phyloP scores from a whole-genome alignment of 495 filamentous ascomycete species.

The Penicillium waksmanii region DNA sequence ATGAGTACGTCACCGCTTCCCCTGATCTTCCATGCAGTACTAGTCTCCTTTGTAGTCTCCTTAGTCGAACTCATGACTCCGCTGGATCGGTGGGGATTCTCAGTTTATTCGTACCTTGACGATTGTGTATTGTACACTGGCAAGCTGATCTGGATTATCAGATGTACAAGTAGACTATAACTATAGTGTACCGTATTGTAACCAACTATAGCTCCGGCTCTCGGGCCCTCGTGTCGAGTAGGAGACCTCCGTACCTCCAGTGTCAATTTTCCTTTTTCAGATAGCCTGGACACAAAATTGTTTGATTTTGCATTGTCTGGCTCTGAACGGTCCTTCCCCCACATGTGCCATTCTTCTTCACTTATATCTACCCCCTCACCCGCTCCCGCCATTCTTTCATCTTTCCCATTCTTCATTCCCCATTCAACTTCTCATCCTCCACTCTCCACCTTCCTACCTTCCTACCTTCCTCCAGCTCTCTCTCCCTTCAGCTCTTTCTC shows the following conservation, averaged over 20 bases:
- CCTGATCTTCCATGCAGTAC: conserved; percentile 35
- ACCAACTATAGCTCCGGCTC: too few relatives aligned
- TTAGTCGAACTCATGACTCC: conserved; percentile 9
- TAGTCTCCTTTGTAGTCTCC: conserved; percentile 5
- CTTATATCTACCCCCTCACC: conserved; percentile 9
- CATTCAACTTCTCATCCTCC: conserved; percentile 3
- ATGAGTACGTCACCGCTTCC: conserved; percentile 32
- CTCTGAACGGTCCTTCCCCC: neutral
- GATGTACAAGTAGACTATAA: too few relatives aligned
- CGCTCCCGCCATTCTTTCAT: conserved; percentile 1
- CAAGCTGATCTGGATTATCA: too few relatives aligned
- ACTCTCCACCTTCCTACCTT: conserved; percentile 23
- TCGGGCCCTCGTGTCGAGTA: too few relatives aligned
- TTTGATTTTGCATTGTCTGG: conserved; percentile 3
- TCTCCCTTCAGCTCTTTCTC: neutral
- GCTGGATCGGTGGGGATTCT: too few relatives aligned
- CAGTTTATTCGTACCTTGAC: too few relatives aligned
- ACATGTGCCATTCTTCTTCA: neutral
- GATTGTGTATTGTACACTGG: too few relatives aligned
- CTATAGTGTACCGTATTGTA: too few relatives aligned
- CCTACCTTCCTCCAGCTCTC: neutral
- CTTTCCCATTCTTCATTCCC: conserved; percentile 4
- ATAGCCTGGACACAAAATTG: too few relatives aligned
- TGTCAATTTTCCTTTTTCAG: conserved; percentile 1
- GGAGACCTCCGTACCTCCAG: too few relatives aligned